A percentile compares a stretch with the other conserved stretches of the same genome.
Evolutionary conservation across 768 basidiomycete genomes (phyloP).

Genomic region (Leccinum ochraceum): DNA sequence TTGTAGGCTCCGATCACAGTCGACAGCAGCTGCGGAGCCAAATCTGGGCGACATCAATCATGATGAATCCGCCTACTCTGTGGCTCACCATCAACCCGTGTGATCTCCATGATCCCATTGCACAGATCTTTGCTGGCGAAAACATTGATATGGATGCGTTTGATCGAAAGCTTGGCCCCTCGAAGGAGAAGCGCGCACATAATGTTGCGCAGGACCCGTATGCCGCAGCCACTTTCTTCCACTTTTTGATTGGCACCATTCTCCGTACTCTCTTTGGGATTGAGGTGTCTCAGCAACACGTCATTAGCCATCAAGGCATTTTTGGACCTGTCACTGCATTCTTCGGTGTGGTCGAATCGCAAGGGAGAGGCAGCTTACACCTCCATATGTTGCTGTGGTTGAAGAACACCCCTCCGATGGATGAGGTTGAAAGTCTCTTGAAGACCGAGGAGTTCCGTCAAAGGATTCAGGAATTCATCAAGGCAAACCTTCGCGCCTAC

Average conservation of each 20-base stretch:
- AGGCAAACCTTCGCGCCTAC: background rate
- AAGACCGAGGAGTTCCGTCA: background rate
- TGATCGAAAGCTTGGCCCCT: background rate
- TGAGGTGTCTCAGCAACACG: background rate
- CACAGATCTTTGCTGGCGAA: background rate
- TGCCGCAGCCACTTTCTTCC: background rate
- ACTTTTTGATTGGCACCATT: background rate
- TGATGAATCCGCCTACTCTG: background rate
- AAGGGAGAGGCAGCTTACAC: conserved; percentile 1
- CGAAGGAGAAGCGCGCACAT: background rate
- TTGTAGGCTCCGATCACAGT: background rate
- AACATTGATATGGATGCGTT: background rate
- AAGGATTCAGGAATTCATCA: background rate
- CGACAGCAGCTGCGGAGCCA: background rate
- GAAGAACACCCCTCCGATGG: background rate
- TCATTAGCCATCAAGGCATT: background rate
- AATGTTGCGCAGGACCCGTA: background rate
- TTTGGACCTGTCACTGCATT: background rate
- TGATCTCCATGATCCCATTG: background rate
- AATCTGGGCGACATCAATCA: background rate
- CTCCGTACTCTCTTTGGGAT: background rate
- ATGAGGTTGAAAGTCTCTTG: background rate
- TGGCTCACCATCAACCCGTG: conserved; percentile 8
- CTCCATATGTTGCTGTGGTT: conserved; percentile 4
- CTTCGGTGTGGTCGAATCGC: background rate